These are phyloP conservation scores for Poterioochromonas sp. DNA, from an alignment of 352 stramenopile species.

Conservation along the genomic window DNA sequence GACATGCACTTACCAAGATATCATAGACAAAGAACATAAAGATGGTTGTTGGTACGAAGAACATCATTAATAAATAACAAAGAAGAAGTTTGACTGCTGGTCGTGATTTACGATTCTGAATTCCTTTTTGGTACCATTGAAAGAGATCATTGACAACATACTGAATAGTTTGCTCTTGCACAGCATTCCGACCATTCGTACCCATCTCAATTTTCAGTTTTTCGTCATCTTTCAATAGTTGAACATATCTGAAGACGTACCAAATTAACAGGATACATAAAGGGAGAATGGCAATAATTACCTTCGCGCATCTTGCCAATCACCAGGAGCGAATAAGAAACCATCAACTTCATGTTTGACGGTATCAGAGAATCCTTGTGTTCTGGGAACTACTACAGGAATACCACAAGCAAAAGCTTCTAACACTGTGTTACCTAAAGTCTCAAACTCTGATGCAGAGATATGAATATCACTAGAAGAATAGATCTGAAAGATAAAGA, in stretches of 20 bases:
- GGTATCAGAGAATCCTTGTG: slow-evolving; percentile 46
- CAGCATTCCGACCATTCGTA: background rate
- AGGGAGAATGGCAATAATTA: background rate
- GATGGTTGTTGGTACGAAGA: background rate
- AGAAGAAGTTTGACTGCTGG: background rate
- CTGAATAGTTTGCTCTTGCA: background rate
- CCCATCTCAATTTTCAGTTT: background rate
- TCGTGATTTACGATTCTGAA: background rate
- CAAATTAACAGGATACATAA: background rate
- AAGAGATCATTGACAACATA: slow-evolving; percentile 15
- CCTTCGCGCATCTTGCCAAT: background rate
- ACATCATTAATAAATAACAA: background rate
- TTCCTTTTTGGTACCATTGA: slow-evolving; percentile 4
- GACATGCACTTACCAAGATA: slow-evolving; percentile 22
- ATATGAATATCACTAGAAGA: slow-evolving; percentile 48
- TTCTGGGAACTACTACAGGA: slow-evolving; percentile 46
- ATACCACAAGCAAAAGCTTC: slow-evolving; percentile 48
- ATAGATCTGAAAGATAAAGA: too few species aligned
- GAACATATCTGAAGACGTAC: slow-evolving; percentile 6
- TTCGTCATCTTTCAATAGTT: slow-evolving; percentile 4
- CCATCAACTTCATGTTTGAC: slow-evolving; percentile 44
- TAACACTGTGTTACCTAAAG: slow-evolving; percentile 50
- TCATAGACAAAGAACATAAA: slow-evolving; percentile 9
- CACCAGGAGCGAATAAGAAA: slow-evolving; percentile 40
- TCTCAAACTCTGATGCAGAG: slow-evolving; percentile 48